These are phyloP conservation scores for Gelatoporia subvermispora DNA, from an alignment of 768 basidiomycete genomes.

Conservation along the genomic window DNA sequence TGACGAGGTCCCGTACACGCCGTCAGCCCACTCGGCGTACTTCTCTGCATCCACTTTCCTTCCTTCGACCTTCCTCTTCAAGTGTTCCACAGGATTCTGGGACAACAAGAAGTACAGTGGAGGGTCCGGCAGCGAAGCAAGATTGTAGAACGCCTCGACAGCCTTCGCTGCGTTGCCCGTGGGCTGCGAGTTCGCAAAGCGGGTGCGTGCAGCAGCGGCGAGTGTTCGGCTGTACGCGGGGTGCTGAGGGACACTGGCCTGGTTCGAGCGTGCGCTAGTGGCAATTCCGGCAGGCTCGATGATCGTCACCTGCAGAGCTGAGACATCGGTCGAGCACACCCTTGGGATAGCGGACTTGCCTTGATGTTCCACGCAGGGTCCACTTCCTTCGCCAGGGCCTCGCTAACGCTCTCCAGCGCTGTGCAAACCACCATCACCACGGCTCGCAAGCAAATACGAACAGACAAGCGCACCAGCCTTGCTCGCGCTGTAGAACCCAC, in stretches of 20 bases:
- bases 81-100: background rate
- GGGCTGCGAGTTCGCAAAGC: too few relatives aligned
- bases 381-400: conserved; percentile 34
- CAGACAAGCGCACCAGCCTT: conserved; percentile 12
- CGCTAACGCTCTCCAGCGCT: conserved; percentile 30
- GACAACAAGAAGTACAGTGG: conserved; percentile 14
- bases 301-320: conserved; percentile 8
- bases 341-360: conserved; percentile 16
- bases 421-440: conserved; percentile 15
- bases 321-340: background rate
- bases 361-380: conserved; percentile 45
- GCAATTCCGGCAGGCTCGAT: conserved; percentile 14
- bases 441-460: background rate
- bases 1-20: background rate
- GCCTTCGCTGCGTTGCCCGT: conserved; percentile 17
- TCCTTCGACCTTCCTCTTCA: background rate
- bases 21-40: conserved; percentile 17
- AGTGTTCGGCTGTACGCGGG: conserved; percentile 8
- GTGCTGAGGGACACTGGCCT: background rate
- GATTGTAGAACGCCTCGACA: conserved; percentile 12
- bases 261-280: conserved; percentile 2
- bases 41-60: conserved; percentile 3
- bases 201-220: background rate
- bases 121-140: conserved; percentile 7
- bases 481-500: conserved; percentile 20